Base-by-base conservation (phyloP, 192 early-diverging fungal genomes). In the Coemansia sp. region DNA sequence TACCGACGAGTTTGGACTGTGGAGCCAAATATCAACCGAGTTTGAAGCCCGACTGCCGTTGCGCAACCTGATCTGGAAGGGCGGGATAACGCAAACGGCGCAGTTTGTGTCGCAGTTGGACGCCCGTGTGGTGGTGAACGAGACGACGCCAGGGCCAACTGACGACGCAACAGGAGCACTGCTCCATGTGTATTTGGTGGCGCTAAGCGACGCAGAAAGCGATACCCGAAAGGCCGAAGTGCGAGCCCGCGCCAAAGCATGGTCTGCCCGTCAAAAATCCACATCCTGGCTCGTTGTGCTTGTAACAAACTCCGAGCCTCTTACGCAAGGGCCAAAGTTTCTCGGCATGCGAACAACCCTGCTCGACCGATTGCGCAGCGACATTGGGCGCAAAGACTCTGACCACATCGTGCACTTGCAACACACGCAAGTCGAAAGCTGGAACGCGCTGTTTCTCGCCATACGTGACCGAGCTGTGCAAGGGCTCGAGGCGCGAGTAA, bases 261-360 rank as follows among this genome's bases (percentile, higher is more conserved):
- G 80, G 80, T 58, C 64, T 5, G 52, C 61, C 24, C 65, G 63
- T 35, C 61, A 64, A 9, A 60, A 61, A 39, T 67, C 72, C 69
- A 92, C 95, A 68, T 92, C 93, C 67, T 96, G 95, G 92, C 72
- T 95, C 29, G 88, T 98, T 56, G 83, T 94, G 35, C 89, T 90
- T 67, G 81, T 92, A 11, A 82, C 88, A 32, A 83, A 76, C 43
- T 73, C 77, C 25, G 80, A 83, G 39, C 32, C 32, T 32, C 69
- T 75, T 15, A 14, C 53, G 1, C 81, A 86, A 61, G 52, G 57
- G 0, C 27, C 51, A 50, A 75, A 73, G 45, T 89, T 88, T 62
- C 75, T 90, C 29, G 71, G 60, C 62, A 76, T 72, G 88, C 65
- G 87, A n/a, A 66, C 86, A 0, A 85, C 90, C 1, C 89, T 95